Evolutionary conservation across 345 rosid genomes (phyloP).

Genomic region (Eucalyptus cloeziana): DNA sequence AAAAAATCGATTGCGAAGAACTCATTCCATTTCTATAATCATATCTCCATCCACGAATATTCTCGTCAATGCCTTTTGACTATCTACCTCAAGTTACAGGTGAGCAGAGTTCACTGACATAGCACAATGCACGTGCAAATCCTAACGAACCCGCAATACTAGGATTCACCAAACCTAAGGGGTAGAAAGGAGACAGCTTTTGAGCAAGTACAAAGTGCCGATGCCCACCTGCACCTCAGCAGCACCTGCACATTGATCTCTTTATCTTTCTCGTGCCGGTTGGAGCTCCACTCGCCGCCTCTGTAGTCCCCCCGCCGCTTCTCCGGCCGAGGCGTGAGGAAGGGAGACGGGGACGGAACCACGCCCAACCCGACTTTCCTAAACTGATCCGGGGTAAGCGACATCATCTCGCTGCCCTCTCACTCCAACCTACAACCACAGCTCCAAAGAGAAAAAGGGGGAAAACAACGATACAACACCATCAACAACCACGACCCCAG

Average conservation of each 20-base stretch:
- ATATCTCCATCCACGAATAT: background rate
- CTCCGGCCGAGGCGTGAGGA: conserved; percentile 81
- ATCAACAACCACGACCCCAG: background rate
- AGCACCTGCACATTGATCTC: conserved; percentile 89
- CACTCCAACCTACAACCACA: background rate
- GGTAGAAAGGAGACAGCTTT: background rate
- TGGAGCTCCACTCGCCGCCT: conserved; percentile 28
- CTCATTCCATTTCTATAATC: background rate
- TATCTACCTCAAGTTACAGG: background rate
- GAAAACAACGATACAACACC: background rate
- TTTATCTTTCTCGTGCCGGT: conserved; percentile 62
- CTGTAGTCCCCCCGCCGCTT: conserved; percentile 56
- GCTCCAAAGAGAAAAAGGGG: background rate
- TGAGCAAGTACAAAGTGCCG: background rate
- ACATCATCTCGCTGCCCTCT: conserved; percentile 15
- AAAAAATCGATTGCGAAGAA: background rate
- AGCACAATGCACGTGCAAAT: background rate
- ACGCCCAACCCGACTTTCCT: conserved; percentile 58
- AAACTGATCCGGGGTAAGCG: conserved; percentile 58
- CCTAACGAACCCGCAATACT: background rate
- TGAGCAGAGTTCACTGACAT: background rate
- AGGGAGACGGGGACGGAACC: conserved; percentile 70
- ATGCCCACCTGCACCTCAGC: conserved; percentile 55
- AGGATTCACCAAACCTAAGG: background rate
- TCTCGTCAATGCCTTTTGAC: background rate